A percentile compares a stretch with the other conserved stretches of the same genome.
phyloP scores from a whole-genome alignment of 768 basidiomycete species.

The Udeniomyces megalosporus region DNA sequence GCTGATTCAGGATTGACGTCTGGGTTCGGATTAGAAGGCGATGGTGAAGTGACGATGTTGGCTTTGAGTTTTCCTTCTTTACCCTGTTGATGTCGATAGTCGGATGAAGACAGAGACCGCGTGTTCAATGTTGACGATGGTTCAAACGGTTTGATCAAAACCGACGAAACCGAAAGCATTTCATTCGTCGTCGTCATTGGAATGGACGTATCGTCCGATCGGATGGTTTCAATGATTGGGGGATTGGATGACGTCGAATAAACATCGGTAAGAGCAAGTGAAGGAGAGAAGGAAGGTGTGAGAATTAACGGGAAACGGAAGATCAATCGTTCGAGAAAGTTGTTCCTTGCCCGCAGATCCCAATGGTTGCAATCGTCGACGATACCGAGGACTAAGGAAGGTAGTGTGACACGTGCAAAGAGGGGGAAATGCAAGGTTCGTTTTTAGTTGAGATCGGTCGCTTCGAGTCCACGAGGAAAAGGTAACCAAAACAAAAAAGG shows the following conservation, averaged over 20 bases:
- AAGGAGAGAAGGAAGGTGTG: background rate
- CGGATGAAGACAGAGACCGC: background rate
- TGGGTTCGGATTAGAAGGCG: background rate
- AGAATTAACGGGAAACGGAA: background rate
- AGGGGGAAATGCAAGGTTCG: too few relatives aligned
- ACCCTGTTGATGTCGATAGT: slow-evolving; percentile 1
- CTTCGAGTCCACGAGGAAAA: too few relatives aligned
- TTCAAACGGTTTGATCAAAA: too few relatives aligned
- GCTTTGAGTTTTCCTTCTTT: slow-evolving; percentile 11
- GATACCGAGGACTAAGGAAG: slow-evolving; percentile 45
- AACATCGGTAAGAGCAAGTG: background rate
- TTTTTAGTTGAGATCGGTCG: too few relatives aligned
- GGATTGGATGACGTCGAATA: background rate
- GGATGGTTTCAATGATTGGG: too few relatives aligned
- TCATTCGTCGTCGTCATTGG: too few relatives aligned
- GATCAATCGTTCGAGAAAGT: slow-evolving; percentile 4
- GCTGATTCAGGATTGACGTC: background rate
- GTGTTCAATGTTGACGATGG: too few relatives aligned
- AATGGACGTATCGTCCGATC: too few relatives aligned
- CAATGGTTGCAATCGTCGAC: slow-evolving; percentile 89
- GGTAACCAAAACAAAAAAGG: background rate
- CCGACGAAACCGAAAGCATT: too few relatives aligned
- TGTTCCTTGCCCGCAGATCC: slow-evolving; percentile 53
- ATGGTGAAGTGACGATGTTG: background rate
- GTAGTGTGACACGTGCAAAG: too few relatives aligned